phyloP scores from a whole-genome alignment of 2,329 filamentous ascomycete genomes.

The Aspergillus cejpii region DNA sequence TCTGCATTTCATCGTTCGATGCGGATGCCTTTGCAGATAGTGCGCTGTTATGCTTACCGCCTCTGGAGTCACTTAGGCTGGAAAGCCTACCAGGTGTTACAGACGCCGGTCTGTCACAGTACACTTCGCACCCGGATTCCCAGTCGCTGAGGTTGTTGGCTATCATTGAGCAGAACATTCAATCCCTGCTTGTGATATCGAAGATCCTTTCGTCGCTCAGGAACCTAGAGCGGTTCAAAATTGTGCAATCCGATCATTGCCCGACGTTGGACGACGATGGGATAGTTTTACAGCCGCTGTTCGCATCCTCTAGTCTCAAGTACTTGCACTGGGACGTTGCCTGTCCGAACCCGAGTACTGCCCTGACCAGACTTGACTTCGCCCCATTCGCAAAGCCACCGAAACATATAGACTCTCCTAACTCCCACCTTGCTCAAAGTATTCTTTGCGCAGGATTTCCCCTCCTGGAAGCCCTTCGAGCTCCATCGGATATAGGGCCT shows the following conservation, averaged over 20 bases:
- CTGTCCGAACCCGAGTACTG: constrained; percentile 33
- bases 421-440: constrained; percentile 41
- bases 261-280: constrained; percentile 41
- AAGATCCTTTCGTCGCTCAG: constrained; percentile 46
- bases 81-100: constrained; percentile 52
- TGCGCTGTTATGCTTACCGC: constrained; percentile 48
- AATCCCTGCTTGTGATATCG: constrained; percentile 47
- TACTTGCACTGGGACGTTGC: constrained; percentile 53
- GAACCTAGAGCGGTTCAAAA: constrained; percentile 45
- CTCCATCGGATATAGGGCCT: constrained; percentile 41
- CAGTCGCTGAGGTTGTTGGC: constrained; percentile 43
- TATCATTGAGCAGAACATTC: constrained; percentile 50
- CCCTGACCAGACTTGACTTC: constrained; percentile 34
- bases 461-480: constrained; percentile 35
- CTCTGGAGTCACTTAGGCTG: constrained; percentile 49
- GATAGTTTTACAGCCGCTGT: constrained; percentile 43
- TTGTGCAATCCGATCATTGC: constrained; percentile 46
- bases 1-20: constrained; percentile 51
- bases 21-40: constrained; percentile 50
- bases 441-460: constrained; percentile 41
- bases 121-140: constrained; percentile 44
- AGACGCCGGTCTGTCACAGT: constrained; percentile 50
- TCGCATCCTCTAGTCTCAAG: constrained; percentile 46
- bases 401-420: constrained; percentile 33
- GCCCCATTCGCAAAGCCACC: constrained; percentile 33